Conservation (phyloP, 1,139 yeast species). For the Blastobotrys capitulatus region DNA sequence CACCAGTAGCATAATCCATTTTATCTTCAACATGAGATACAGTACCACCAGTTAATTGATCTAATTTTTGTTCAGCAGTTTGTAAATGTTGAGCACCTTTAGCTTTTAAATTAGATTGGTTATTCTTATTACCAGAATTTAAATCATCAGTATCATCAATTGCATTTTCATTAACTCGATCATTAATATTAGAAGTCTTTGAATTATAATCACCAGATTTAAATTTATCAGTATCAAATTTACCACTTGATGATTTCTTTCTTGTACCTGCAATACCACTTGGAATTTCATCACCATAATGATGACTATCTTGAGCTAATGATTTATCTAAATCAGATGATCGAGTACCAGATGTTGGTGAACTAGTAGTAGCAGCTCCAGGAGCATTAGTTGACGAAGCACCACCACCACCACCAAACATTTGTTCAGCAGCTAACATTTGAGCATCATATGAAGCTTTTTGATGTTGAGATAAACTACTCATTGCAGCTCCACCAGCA, state of each 20-base stretch:
- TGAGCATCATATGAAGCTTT: not conserved
- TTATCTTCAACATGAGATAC: not conserved
- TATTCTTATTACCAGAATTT: not conserved
- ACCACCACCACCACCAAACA: not conserved
- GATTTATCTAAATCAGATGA: too few species aligned
- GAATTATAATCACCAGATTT: conserved; percentile 21
- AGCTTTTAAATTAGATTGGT: not conserved
- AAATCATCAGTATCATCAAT: not conserved
- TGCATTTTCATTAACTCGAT: not conserved
- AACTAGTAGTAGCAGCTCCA: not conserved
- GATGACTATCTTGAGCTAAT: not conserved
- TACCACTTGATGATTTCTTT: conserved; percentile 23
- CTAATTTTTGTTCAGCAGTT: not conserved
- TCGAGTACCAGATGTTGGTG: too few species aligned
- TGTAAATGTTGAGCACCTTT: not conserved
- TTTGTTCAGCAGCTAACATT: not conserved
- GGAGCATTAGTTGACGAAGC: not conserved
- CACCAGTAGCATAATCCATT: conserved; percentile 3
- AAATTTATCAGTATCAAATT: conserved; percentile 38
- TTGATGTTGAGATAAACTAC: not conserved
- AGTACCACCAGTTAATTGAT: conserved; percentile 5
- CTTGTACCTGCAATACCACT: not conserved
- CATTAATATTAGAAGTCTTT: not conserved
- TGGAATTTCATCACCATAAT: not conserved
- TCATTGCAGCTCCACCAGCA: not conserved